A percentile compares a stretch with the other conserved stretches of the same genome.
phyloP scores from a whole-genome alignment of 148 eudicot species.

The Diospyros lotus region DNA sequence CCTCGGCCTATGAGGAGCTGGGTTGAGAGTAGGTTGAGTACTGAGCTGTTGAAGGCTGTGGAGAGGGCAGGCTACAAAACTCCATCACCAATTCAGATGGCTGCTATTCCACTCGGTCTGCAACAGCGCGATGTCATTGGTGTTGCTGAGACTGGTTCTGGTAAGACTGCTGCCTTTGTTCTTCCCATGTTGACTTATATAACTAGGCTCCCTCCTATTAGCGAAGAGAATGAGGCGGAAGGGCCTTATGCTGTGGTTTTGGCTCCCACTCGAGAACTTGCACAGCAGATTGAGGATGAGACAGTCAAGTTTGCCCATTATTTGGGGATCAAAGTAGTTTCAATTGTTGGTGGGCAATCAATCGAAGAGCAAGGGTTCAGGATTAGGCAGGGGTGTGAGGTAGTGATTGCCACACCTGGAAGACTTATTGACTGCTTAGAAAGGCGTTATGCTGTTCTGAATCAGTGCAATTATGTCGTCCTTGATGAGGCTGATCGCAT shows the following conservation, averaged over 20 bases:
- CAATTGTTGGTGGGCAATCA: constrained; percentile 84
- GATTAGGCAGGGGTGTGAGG: constrained; percentile 83
- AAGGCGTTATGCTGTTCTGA: constrained; percentile 56
- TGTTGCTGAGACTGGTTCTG: constrained; percentile 47
- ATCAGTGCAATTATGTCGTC: constrained; percentile 84
- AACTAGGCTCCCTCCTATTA: constrained; percentile 39
- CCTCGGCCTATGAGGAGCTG: constrained; percentile 83
- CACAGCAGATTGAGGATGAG: constrained; percentile 85
- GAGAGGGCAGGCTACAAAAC: constrained; percentile 38
- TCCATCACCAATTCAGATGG: constrained; percentile 45
- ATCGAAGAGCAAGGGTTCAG: constrained; percentile 82
- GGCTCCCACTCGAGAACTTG: constrained; percentile 91
- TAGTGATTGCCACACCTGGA: constrained; percentile 85
- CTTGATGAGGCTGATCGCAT: constrained; percentile 87
- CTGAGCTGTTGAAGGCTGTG: constrained; percentile 67
- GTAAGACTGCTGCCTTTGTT: constrained; percentile 53
- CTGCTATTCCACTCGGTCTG: constrained; percentile 42
- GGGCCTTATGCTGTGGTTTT: constrained; percentile 90
- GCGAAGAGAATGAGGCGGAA: constrained; percentile 57
- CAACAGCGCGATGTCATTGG: constrained; percentile 45
- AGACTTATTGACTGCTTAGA: constrained; percentile 74
- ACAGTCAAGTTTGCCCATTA: constrained; percentile 72
- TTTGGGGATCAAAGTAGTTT: constrained; percentile 74
- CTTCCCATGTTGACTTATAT: constrained; percentile 54
- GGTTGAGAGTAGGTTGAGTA: constrained; percentile 63